Base-by-base conservation (phyloP, 148 eudicot genomes). In the Talinum fruticosum region DNA sequence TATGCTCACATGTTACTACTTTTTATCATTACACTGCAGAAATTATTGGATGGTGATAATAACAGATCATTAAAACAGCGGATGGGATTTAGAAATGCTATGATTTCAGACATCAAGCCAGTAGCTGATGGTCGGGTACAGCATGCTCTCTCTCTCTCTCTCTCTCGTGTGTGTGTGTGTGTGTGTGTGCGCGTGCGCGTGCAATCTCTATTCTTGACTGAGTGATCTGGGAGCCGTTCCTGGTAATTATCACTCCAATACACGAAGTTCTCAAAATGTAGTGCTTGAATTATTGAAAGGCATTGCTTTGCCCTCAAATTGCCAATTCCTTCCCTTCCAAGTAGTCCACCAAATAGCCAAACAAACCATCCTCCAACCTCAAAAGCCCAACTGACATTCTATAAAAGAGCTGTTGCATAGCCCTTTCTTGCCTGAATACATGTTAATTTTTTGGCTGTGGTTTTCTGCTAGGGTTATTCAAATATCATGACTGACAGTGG, bases 121-220 rank as follows among this genome's bases (percentile, higher is more conserved):
- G 84, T 85, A 45, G 87, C 97, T 69, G 99, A 95, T 91, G 99
- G 99, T 24, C 90, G 90, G 97, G 98, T 94, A 92, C 54, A 67
- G 49, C 61, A 8, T 36, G 18, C 69, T 47, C 77, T 62, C 74
- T 82, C 71, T 75, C 59, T 76, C 61, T 66, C 37, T 71, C 38
- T 36, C 65, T 41, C n/a, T n/a, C 53, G 2, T 37, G 69, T n/a
- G n/a, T 23, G 71, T 51, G 45, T 44, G 32, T 47, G n/a, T n/a
- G n/a, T n/a, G n/a, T n/a, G n/a, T n/a, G n/a, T n/a, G n/a, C n/a
- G n/a, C n/a, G n/a, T n/a, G n/a, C n/a, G n/a, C n/a, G n/a, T n/a
- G 53, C 53, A 14, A 2, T 47, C 53, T 47, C 2, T 2, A 1
- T 47, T 47, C 18, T 47, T 47, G 53, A 13, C 38, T 2, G 3